Conservation (phyloP, 2,329 filamentous ascomycete species). For the Aspergillus niger region DNA sequence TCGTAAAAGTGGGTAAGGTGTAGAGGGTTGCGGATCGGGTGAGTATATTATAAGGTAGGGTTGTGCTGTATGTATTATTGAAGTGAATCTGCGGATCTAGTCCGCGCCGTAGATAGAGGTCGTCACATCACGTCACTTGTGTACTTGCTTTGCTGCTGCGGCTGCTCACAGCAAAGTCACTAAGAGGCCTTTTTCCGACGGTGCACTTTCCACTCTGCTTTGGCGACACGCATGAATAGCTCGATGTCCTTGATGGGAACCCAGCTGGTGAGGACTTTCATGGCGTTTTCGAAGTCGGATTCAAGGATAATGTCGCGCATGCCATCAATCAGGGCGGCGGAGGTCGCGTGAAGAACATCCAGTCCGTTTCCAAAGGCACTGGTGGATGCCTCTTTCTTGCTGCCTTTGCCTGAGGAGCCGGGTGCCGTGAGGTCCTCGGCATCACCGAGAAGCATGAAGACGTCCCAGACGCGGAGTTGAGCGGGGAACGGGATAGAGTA, state of each 20-base stretch:
- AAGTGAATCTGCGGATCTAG: not conserved
- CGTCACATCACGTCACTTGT: not conserved
- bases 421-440: constrained; percentile 50
- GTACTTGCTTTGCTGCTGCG: not conserved
- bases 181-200: constrained; percentile 48
- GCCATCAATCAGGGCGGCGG: constrained; percentile 86
- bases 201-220: constrained; percentile 78
- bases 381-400: constrained; percentile 25
- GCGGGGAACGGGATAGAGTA: constrained; percentile 92
- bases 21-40: not conserved
- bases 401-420: constrained; percentile 20
- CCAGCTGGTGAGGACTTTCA: constrained; percentile 95
- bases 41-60: constrained; percentile 1
- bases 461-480: constrained; percentile 94
- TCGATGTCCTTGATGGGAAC: constrained; percentile 94
- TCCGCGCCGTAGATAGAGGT: not conserved
- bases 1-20: constrained; percentile 9
- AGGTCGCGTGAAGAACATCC: constrained; percentile 85
- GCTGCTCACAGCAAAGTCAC: not conserved
- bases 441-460: constrained; percentile 92
- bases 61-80: constrained; percentile 2
- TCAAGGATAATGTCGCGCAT: constrained; percentile 85
- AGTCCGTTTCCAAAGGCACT: constrained; percentile 64
- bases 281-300: constrained; percentile 94
- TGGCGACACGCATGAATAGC: constrained; percentile 84